Percentiles rank a stretch among this genome's conserved stretches.
Evolutionary conservation across 805 yeast species (phyloP).

Genomic region (Clavispora asparagi): DNA sequence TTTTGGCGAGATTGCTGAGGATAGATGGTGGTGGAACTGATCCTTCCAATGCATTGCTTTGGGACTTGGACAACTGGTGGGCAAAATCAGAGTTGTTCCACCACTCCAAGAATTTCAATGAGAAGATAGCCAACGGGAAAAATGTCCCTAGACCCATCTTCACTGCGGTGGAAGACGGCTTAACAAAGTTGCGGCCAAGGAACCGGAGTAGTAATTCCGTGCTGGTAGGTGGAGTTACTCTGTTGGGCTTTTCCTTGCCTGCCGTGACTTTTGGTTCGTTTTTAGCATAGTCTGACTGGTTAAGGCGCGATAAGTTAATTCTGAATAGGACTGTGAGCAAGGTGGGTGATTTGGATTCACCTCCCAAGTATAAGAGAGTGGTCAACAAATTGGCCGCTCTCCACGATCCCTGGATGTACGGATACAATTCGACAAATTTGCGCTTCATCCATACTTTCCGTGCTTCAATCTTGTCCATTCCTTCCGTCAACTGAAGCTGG

Average conservation of each 20-base stretch:
- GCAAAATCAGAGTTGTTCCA: conserved; percentile 80
- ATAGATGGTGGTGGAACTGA: conserved; percentile 46
- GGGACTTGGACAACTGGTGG: conserved; percentile 46
- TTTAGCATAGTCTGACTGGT: conserved; percentile 43
- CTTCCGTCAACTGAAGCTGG: conserved; percentile 26
- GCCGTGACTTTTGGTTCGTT: conserved; percentile 21
- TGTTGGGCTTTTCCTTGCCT: conserved; percentile 13
- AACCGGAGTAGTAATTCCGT: conserved; percentile 29
- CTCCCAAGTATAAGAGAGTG: conserved; percentile 62
- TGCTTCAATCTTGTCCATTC: conserved; percentile 19
- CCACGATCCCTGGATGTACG: conserved; percentile 45
- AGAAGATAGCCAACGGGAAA: conserved; percentile 78
- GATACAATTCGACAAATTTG: conserved; percentile 57
- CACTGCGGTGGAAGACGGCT: conserved; percentile 28
- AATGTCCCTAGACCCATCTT: conserved; percentile 41
- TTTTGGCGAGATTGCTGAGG: conserved; percentile 12
- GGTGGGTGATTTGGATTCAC: conserved; percentile 58
- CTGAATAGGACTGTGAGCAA: conserved; percentile 55
- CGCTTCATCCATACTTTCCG: conserved; percentile 24
- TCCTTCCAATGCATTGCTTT: conserved; percentile 40
- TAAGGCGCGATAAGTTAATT: conserved; percentile 62
- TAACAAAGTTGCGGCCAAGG: conserved; percentile 15
- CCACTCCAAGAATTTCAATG: conserved; percentile 86
- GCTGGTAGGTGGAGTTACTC: conserved; percentile 38
- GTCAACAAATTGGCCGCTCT: conserved; percentile 50